Conservation (phyloP, 2,329 filamentous ascomycete genomes). For the Beauveria scarabaeidicola region DNA sequence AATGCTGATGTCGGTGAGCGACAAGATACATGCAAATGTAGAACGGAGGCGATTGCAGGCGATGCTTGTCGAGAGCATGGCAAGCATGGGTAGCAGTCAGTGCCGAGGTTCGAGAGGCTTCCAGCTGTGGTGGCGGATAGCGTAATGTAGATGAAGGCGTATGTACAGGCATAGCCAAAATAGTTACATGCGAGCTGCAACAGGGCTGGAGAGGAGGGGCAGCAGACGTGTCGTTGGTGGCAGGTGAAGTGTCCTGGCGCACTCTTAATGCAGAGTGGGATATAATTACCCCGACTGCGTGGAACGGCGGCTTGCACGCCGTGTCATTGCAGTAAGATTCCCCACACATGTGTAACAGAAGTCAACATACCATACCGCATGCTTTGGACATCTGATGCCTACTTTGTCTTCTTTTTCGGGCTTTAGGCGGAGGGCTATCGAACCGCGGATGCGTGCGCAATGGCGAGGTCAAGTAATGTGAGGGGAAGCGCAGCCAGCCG, state of each 20-base stretch:
- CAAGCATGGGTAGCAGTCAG: background rate
- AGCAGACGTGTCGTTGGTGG: background rate
- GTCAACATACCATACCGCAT: background rate
- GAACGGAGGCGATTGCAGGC: background rate
- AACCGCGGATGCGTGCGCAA: background rate
- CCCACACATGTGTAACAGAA: background rate
- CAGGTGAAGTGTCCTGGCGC: background rate
- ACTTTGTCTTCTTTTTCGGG: background rate
- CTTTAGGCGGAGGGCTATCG: background rate
- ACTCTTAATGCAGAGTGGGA: background rate
- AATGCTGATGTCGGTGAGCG: slow-evolving; percentile 3
- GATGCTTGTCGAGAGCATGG: background rate
- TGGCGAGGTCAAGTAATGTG: background rate
- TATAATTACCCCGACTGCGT: background rate
- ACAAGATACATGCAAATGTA: background rate
- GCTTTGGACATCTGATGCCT: background rate
- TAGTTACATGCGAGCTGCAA: background rate
- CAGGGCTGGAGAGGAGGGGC: slow-evolving; percentile 1
- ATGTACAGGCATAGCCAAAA: background rate
- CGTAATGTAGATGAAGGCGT: background rate
- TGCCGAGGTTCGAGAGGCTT: background rate
- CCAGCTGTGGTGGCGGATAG: background rate
- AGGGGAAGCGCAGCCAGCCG: background rate
- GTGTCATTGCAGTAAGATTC: background rate
- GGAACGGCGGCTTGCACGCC: background rate